Percentiles rank a stretch among this genome's conserved stretches.
Conservation (phyloP, 805 yeast genomes). For the Myxozyma vanderwaltii region DNA sequence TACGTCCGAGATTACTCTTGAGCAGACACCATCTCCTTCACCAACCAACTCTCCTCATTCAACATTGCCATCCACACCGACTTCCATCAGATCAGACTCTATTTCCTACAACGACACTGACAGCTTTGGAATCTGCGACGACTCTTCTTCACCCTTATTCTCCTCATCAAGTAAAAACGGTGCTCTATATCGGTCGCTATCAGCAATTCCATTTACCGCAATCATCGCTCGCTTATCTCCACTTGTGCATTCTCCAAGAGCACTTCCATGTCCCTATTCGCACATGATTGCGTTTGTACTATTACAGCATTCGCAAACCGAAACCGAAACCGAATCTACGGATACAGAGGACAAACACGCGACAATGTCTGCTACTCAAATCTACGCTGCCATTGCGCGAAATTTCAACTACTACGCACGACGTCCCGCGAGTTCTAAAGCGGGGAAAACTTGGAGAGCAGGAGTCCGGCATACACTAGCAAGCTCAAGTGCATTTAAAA, state of each 20-base stretch:
- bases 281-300: slow-evolving; percentile 5
- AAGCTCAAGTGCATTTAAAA: slow-evolving; percentile 1
- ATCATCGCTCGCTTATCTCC: neutral
- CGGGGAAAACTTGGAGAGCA: slow-evolving; percentile 1
- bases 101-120: too few relatives aligned
- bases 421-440: neutral
- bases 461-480: slow-evolving; percentile 8
- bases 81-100: too few relatives aligned
- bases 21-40: too few relatives aligned
- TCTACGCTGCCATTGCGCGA: slow-evolving; percentile 1
- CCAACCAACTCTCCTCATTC: too few relatives aligned
- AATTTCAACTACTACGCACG: slow-evolving; percentile 1
- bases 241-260: neutral
- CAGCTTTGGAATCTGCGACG: too few relatives aligned
- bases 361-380: neutral
- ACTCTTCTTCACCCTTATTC: neutral
- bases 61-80: too few relatives aligned
- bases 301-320: neutral
- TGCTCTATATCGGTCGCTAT: neutral
- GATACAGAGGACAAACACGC: neutral
- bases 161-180: neutral
- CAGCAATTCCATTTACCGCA: neutral
- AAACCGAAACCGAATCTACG: neutral
- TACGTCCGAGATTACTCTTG: too few relatives aligned
- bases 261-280: slow-evolving; percentile 4